phyloP scores from a whole-genome alignment of 352 stramenopile species.

The Globisporangium paddicum region DNA sequence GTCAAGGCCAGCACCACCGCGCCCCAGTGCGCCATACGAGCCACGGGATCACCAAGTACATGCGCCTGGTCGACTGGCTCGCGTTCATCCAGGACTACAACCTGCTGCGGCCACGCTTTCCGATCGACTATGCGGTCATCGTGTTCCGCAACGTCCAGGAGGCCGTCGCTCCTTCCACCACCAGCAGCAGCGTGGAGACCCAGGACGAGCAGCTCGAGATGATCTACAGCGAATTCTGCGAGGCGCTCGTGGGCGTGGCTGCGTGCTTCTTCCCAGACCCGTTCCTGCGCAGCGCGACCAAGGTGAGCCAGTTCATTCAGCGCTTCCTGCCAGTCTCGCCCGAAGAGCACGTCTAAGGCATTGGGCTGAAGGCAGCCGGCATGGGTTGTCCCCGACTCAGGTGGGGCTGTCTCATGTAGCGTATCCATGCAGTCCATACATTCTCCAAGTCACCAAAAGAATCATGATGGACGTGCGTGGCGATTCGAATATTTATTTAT shows the following conservation, averaged over 20 bases:
- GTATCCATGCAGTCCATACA: neutral
- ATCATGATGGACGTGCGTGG: neutral
- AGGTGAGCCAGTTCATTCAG: constrained; percentile 67
- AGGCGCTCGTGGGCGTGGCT: constrained; percentile 52
- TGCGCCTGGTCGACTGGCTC: constrained; percentile 64
- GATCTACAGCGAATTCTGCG: constrained; percentile 72
- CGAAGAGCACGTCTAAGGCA: constrained; percentile 39
- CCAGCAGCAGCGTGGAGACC: constrained; percentile 18
- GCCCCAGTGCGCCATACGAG: constrained; percentile 1
- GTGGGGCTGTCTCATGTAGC: neutral
- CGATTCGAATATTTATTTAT: neutral
- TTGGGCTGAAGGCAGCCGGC: no score
- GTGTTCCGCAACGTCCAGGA: constrained; percentile 72
- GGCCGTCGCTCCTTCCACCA: constrained; percentile 18
- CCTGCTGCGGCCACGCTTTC: constrained; percentile 54
- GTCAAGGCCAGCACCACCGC: neutral
- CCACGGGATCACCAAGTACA: constrained; percentile 56
- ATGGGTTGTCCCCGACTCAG: neutral
- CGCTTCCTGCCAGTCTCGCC: constrained; percentile 60
- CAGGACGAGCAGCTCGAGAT: constrained; percentile 35
- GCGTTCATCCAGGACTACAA: constrained; percentile 71
- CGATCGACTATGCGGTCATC: constrained; percentile 39
- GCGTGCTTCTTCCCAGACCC: constrained; percentile 59
- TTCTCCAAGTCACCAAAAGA: neutral
- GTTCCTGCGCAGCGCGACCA: constrained; percentile 48